Base-by-base conservation (phyloP, 371 early-diverging fungal species). In the Mortierella sp. region DNA sequence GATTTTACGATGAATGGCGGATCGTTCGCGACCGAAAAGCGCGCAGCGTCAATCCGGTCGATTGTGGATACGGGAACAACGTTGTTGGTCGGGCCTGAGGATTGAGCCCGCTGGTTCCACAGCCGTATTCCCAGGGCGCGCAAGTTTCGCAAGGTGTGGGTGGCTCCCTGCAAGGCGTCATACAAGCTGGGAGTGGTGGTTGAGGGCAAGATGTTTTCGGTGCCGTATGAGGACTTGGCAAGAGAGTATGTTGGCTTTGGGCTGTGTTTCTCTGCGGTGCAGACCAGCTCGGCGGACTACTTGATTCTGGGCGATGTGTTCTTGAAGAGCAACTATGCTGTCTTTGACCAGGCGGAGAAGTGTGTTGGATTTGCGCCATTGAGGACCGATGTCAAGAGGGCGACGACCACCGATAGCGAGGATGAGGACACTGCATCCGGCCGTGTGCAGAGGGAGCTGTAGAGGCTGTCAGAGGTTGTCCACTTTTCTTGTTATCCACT, bases 11-110 rank as follows among this genome's bases (percentile, higher is more conserved):
- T 86, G 16, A 77, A 82, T 34, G 73, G 70, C 2, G 74, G 67
- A 37, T n/a, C 69, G 5, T 54, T 78, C 11, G 21, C 40, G 75
- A 75, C 82, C 11, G 82, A 78, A 51, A 73, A 48, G 0, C 24
- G 31, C 1, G 82, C 80, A 0, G 21, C 28, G 5, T 1, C 21
- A 26, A 43, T 64, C 3, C 28, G 54, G 28, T 28, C 34, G 16
- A 91, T 93, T 73, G 69, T 93, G 61, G 94, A 94, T 77, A 94
- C 94, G 8, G 93, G 94, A 50, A 93, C 93, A 57, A 93, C 92
- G 10, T 83, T 93, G 37, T 86, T 93, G 79, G 84, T 93, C 37
- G 88, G 92, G 59, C 88, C 90, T 51, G 82, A 87, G 9, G 69
- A 80, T 26, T 79, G 90, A 13, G 90, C 90, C 34, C 69, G 71